Percentiles rank a stretch among this genome's conserved stretches.
These are phyloP conservation scores for Melaleuca quinquenervia DNA, from an alignment of 345 rosid genomes.

Conservation along the genomic window DNA sequence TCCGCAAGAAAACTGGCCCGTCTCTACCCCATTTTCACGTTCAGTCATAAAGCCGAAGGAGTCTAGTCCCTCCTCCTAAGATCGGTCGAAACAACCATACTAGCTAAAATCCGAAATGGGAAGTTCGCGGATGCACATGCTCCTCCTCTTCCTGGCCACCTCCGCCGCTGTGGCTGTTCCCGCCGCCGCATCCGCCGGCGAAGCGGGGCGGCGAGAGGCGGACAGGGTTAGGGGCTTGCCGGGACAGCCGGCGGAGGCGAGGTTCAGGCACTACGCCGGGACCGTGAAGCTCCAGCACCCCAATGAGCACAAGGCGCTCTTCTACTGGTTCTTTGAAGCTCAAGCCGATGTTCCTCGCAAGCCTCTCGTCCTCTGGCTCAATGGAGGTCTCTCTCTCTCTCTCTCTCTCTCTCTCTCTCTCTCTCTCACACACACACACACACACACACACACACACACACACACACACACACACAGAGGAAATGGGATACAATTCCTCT, in stretches of 20 bases:
- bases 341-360: conserved; percentile 16
- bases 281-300: conserved; percentile 53
- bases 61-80: background rate
- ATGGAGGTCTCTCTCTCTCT: conserved; percentile 38
- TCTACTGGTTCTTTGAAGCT: conserved; percentile 82
- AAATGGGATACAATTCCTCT: background rate
- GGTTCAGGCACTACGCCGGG: conserved; percentile 62
- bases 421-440: background rate
- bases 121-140: background rate
- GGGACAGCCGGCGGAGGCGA: conserved; percentile 46
- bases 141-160: background rate
- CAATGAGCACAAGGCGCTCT: conserved; percentile 53
- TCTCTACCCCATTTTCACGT: background rate
- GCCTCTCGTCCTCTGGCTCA: conserved; percentile 78
- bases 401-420: background rate
- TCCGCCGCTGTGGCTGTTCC: no score
- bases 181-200: background rate
- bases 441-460: background rate
- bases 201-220: conserved; percentile 23
- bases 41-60: background rate
- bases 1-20: background rate
- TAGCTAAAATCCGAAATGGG: background rate
- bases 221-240: conserved; percentile 46
- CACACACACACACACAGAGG: background rate
- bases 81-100: background rate